phyloP scores from a whole-genome alignment of 2,329 filamentous ascomycete genomes.

The Pyrenochaeta sp. region DNA sequence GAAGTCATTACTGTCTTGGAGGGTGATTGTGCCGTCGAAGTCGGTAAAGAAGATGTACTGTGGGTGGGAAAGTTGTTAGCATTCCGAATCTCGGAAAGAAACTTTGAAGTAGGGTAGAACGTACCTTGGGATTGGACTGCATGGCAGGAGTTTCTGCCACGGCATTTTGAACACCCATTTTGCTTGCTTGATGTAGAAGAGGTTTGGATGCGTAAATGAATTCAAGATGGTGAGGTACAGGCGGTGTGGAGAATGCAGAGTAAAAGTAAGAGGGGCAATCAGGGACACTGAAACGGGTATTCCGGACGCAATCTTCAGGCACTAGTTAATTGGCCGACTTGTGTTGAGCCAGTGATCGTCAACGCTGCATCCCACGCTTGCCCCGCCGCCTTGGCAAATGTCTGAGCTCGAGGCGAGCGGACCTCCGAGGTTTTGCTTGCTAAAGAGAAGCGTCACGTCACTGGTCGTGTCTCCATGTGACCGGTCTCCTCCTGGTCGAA shows the following conservation, averaged over 20 bases:
- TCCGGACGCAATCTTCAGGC: slow-evolving; percentile 24
- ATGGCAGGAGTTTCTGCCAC: slow-evolving; percentile 53
- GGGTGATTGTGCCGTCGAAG: slow-evolving; percentile 95
- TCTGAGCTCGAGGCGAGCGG: slow-evolving; percentile 32
- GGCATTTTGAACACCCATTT: slow-evolving; percentile 45
- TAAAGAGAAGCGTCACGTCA: too few relatives aligned
- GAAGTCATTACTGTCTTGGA: slow-evolving; percentile 73
- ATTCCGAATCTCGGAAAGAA: slow-evolving; percentile 5
- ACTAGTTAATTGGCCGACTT: too few relatives aligned
- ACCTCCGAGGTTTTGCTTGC: slow-evolving; percentile 25
- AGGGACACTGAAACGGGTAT: slow-evolving; percentile 26
- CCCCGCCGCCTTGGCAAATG: slow-evolving; percentile 34
- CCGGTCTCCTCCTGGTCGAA: slow-evolving; percentile 27
- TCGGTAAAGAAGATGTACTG: slow-evolving; percentile 98
- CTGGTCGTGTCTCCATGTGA: slow-evolving; percentile 13
- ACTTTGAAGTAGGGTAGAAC: neutral
- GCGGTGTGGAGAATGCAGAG: slow-evolving; percentile 3
- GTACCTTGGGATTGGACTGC: slow-evolving; percentile 66
- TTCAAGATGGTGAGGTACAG: slow-evolving; percentile 5
- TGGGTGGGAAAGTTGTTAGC: slow-evolving; percentile 16
- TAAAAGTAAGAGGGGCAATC: slow-evolving; percentile 20
- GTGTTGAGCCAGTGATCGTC: slow-evolving; percentile 26
- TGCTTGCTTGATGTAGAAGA: slow-evolving; percentile 9
- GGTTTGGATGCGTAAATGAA: too few relatives aligned
- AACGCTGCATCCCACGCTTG: slow-evolving; percentile 21